A percentile compares a stretch with the other conserved stretches of the same genome.
Evolutionary conservation across 768 basidiomycete genomes (phyloP).

Genomic region (Lanmaoa pseudosensibilis): DNA sequence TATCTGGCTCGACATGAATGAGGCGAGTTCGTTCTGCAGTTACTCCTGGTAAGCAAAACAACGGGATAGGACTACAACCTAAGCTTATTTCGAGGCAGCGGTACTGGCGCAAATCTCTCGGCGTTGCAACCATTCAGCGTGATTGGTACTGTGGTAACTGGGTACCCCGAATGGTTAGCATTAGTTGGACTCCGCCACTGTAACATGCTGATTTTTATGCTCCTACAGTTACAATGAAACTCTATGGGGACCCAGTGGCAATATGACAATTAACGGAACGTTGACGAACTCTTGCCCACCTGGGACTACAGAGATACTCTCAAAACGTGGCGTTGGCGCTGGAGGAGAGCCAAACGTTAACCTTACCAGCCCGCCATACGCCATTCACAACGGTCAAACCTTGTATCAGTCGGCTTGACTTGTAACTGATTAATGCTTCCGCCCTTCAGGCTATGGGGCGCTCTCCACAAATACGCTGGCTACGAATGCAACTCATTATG

Average conservation of each 20-base stretch:
- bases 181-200: not conserved
- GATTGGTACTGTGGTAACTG: conserved; percentile 50
- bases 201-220: not conserved
- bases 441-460: conserved; percentile 44
- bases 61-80: not conserved
- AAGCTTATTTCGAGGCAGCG: conserved; percentile 25
- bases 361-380: conserved; percentile 61
- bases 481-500: conserved; percentile 69
- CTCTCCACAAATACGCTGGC: conserved; percentile 59
- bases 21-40: conserved; percentile 62
- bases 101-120: conserved; percentile 54
- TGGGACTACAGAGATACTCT: conserved; percentile 19
- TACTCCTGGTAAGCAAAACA: conserved; percentile 48
- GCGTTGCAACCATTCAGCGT: conserved; percentile 55
- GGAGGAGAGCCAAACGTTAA: conserved; percentile 47
- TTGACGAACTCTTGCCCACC: conserved; percentile 46
- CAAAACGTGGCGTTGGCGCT: conserved; percentile 51
- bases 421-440: not conserved
- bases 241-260: conserved; percentile 67
- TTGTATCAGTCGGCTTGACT: not conserved
- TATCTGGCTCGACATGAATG: conserved; percentile 74
- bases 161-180: conserved; percentile 68
- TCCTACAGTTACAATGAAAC: conserved; percentile 56
- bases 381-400: conserved; percentile 66
- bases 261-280: conserved; percentile 69